Evolutionary conservation across 805 yeast genomes (phyloP).

Genomic region (Candida oleophila): DNA sequence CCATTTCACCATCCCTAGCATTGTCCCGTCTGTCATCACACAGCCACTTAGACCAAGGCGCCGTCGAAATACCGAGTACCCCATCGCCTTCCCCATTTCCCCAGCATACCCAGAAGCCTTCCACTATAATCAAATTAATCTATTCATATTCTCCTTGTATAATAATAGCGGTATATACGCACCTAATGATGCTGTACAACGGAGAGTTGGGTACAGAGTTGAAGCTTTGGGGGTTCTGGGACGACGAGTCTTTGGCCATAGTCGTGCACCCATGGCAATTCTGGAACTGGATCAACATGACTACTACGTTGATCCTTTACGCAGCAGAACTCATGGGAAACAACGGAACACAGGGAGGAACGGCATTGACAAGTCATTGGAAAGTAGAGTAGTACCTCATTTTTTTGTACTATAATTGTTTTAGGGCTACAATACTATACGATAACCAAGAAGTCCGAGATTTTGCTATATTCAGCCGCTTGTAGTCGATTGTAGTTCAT

Average conservation of each 20-base stretch:
- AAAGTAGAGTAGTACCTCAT: constrained; percentile 34
- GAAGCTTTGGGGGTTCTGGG: constrained; percentile 58
- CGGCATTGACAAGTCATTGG: constrained; percentile 46
- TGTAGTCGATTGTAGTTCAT: no score
- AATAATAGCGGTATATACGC: constrained; percentile 92
- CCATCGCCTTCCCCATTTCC: constrained; percentile 7
- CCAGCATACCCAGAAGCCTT: constrained; percentile 18
- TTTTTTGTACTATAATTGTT: no score
- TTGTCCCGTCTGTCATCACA: constrained; percentile 31
- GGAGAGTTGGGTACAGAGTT: constrained; percentile 68
- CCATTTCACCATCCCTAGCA: constrained; percentile 38
- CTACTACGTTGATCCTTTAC: constrained; percentile 75
- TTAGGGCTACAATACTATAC: no score
- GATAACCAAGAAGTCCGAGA: no score
- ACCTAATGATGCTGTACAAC: constrained; percentile 84
- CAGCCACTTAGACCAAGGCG: not conserved
- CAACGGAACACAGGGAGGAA: constrained; percentile 24
- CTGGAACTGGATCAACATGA: constrained; percentile 96
- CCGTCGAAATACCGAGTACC: not conserved
- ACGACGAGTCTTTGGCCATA: constrained; percentile 19
- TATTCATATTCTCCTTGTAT: constrained; percentile 93
- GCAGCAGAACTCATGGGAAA: constrained; percentile 66
- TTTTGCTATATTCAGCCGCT: no score
- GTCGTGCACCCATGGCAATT: constrained; percentile 81
- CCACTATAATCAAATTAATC: constrained; percentile 52